Conservation (phyloP, 2,329 filamentous ascomycete genomes). For the Aspergillus viridinutans region DNA sequence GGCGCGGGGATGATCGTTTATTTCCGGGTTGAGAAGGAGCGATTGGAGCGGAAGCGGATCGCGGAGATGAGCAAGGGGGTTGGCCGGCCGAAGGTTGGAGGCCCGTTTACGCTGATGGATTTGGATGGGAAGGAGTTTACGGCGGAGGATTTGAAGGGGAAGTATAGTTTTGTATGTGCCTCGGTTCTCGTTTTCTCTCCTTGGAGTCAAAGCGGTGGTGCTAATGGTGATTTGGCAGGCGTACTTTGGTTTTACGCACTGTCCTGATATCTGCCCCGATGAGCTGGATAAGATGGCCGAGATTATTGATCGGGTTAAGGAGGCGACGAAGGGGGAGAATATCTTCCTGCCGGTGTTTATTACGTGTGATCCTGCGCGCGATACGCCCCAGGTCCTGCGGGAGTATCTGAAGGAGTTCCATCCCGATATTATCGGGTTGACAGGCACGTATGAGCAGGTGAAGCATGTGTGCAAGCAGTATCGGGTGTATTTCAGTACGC, state of each 20-base stretch:
- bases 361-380: slow-evolving; percentile 89
- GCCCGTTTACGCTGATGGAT: slow-evolving; percentile 76
- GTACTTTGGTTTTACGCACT: slow-evolving; percentile 98
- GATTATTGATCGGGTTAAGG: slow-evolving; percentile 71
- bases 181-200: not conserved
- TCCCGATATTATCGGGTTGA: slow-evolving; percentile 76
- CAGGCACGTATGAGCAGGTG: slow-evolving; percentile 88
- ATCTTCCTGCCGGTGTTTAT: slow-evolving; percentile 79
- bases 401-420: slow-evolving; percentile 91
- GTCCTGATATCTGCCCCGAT: slow-evolving; percentile 97
- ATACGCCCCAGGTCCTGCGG: slow-evolving; percentile 79
- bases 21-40: slow-evolving; percentile 87
- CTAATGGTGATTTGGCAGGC: slow-evolving; percentile 51
- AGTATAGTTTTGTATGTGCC: slow-evolving; percentile 56
- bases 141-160: slow-evolving; percentile 77
- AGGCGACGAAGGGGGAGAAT: slow-evolving; percentile 33
- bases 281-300: slow-evolving; percentile 99
- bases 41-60: slow-evolving; percentile 82
- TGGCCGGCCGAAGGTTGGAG: slow-evolving; percentile 88
- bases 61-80: slow-evolving; percentile 91
- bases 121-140: slow-evolving; percentile 75
- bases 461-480: slow-evolving; percentile 95
- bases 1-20: slow-evolving; percentile 78
- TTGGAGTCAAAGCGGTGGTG: not conserved
- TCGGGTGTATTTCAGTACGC: slow-evolving; percentile 95